Evolutionary conservation across 148 eudicot species (phyloP), one percentile per base, ranked within the genome.

Genomic region (Dysphania ambrosioides): DNA sequence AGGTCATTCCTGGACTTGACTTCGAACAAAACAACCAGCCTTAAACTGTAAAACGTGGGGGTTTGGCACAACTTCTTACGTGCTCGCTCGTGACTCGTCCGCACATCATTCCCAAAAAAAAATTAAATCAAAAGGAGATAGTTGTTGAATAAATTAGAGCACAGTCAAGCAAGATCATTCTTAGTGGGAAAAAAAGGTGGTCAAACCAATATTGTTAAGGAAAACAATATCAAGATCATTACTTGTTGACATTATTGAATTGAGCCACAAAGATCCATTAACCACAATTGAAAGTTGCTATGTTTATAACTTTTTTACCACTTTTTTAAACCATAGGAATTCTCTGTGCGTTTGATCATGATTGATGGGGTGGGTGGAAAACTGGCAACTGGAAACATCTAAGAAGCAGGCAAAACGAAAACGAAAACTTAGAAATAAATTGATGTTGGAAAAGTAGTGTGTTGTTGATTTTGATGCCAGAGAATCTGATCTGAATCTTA

Each of bases 401-500:
- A 5, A 57, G 34, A 49, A 34, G 26, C 53, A 42, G 64, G 38
- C 58, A 21, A 44, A 58, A 34, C 16, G 41, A n/a, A n/a, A n/a
- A n/a, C n/a, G n/a, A n/a, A n/a, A n/a, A n/a, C n/a, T n/a, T n/a
- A n/a, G n/a, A n/a, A n/a, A n/a, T n/a, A n/a, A n/a, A n/a, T n/a
- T n/a, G n/a, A 49, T 2, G 53, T 41, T 42, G 10, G 66, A 63
- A 63, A 63, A 62, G 40, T 59, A 8, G 5, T 40, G 55, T 21
- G 21, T 41, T 49, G 62, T 75, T 19, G 65, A 75, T 5, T 59
- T 40, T 31, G 36, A 23, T 58, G 67, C 34, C 6, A 0, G 36
- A 13, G 74, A 69, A 40, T 66, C 70, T 27, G 41, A 71, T 67
- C 66, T 70, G 75, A 77, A 70, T 77, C 79, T 77, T 21, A n/a